phyloP scores from a whole-genome alignment of 2,329 filamentous ascomycete genomes.

The Metarhizium sp. region DNA sequence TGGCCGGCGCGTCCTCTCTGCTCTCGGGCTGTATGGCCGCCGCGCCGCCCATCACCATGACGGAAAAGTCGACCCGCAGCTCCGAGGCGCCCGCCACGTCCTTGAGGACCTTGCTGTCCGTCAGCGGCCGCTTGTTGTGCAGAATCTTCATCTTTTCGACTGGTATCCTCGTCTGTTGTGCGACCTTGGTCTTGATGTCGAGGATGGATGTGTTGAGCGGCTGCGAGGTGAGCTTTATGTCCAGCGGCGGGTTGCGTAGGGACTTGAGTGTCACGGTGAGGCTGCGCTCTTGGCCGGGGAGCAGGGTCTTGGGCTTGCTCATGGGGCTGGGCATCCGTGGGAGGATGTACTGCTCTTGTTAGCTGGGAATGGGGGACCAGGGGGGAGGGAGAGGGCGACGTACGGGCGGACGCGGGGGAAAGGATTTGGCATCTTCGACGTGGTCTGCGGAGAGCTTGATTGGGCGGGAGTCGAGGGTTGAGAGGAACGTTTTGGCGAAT shows the following conservation, averaged over 20 bases:
- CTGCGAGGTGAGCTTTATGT: slow-evolving; percentile 55
- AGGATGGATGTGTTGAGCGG: slow-evolving; percentile 64
- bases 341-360: slow-evolving; percentile 52
- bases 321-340: slow-evolving; percentile 55
- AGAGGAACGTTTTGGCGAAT: slow-evolving; percentile 79
- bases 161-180: slow-evolving; percentile 51
- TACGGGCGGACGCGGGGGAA: slow-evolving; percentile 70
- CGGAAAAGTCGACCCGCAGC: slow-evolving; percentile 59
- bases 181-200: slow-evolving; percentile 65
- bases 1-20: slow-evolving; percentile 16
- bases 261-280: slow-evolving; percentile 60
- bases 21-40: slow-evolving; percentile 34
- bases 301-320: slow-evolving; percentile 36
- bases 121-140: slow-evolving; percentile 76
- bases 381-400: slow-evolving; percentile 5
- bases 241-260: slow-evolving; percentile 63
- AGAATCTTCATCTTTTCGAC: slow-evolving; percentile 80
- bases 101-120: slow-evolving; percentile 66
- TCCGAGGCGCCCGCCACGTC: slow-evolving; percentile 53
- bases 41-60: slow-evolving; percentile 79
- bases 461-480: slow-evolving; percentile 67
- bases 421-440: slow-evolving; percentile 75
- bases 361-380: too few relatives aligned
- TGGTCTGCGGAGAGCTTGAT: slow-evolving; percentile 80
- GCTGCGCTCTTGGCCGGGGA: slow-evolving; percentile 43